Conservation (phyloP, 176 grass and related monocot species). For the Oryza nivara region DNA sequence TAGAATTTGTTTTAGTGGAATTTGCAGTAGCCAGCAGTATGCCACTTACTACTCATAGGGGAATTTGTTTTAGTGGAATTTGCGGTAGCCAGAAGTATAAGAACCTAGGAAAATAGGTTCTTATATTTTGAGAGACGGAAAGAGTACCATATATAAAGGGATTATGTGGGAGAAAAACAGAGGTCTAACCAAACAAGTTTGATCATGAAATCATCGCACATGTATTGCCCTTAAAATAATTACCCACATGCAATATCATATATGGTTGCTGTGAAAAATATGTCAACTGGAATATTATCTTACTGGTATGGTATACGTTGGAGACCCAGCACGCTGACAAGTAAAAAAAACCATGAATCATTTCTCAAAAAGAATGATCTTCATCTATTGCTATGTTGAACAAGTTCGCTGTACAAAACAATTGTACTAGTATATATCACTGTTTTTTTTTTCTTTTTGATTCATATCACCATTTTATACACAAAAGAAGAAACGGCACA, state of each 20-base stretch:
- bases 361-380: neutral
- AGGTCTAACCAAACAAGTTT: no score
- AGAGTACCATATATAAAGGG: no score
- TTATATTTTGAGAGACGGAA: no score
- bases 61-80: no score
- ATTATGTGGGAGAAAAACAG: no score
- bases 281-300: neutral
- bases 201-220: neutral
- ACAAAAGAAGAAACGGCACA: neutral
- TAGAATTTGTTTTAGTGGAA: no score
- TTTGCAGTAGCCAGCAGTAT: no score
- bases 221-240: neutral
- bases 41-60: no score
- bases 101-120: no score
- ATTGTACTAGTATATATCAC: neutral
- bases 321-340: neutral
- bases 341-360: neutral
- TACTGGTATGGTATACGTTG: neutral
- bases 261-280: neutral
- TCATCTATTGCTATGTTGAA: neutral
- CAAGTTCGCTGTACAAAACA: slow-evolving; percentile 24
- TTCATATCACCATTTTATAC: neutral
- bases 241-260: neutral
- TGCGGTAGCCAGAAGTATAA: no score
- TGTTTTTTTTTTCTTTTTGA: neutral